A percentile compares a stretch with the other conserved stretches of the same genome.
These are phyloP conservation scores for Cutaneotrichosporon sp. DNA, from an alignment of 1,284 basidiomycete genomes.

Conservation along the genomic window DNA sequence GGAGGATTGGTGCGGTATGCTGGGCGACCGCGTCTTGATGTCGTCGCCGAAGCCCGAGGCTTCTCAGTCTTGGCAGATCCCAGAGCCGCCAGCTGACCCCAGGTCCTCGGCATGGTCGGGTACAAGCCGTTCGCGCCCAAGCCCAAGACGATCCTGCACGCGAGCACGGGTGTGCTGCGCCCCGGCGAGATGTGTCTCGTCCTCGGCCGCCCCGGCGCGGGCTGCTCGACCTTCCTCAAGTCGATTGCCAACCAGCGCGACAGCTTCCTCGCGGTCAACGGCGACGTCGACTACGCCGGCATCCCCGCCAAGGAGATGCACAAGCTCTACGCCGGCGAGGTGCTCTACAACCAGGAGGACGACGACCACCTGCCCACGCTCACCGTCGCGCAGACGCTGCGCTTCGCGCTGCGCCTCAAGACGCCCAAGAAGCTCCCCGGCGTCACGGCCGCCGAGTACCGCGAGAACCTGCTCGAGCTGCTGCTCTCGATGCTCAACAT, in stretches of 20 bases:
- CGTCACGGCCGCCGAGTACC: slow-evolving; percentile 56
- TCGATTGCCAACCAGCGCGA: slow-evolving; percentile 61
- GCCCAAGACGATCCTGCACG: slow-evolving; percentile 58
- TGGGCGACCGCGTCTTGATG: no score
- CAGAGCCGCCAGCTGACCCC: background rate
- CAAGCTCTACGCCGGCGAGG: slow-evolving; percentile 59
- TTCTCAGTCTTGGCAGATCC: no score
- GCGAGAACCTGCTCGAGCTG: slow-evolving; percentile 58
- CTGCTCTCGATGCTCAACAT: slow-evolving; percentile 64
- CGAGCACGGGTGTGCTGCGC: slow-evolving; percentile 72
- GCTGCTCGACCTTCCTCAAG: slow-evolving; percentile 57
- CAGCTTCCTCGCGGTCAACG: slow-evolving; percentile 56
- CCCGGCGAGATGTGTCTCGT: slow-evolving; percentile 64
- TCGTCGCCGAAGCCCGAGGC: no score
- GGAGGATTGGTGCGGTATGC: no score
- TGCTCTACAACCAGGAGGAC: slow-evolving; percentile 70
- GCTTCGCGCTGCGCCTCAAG: slow-evolving; percentile 60
- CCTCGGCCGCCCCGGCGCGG: slow-evolving; percentile 57
- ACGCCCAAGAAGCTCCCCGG: slow-evolving; percentile 59
- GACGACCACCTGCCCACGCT: slow-evolving; percentile 67
- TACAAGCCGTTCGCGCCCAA: slow-evolving; percentile 28
- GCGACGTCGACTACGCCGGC: slow-evolving; percentile 62
- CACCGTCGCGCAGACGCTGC: slow-evolving; percentile 62
- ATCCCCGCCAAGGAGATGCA: slow-evolving; percentile 58
- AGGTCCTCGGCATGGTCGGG: slow-evolving; percentile 17